Conservation (phyloP, 2,329 filamentous ascomycete genomes). For the Fusarium veterinarium region DNA sequence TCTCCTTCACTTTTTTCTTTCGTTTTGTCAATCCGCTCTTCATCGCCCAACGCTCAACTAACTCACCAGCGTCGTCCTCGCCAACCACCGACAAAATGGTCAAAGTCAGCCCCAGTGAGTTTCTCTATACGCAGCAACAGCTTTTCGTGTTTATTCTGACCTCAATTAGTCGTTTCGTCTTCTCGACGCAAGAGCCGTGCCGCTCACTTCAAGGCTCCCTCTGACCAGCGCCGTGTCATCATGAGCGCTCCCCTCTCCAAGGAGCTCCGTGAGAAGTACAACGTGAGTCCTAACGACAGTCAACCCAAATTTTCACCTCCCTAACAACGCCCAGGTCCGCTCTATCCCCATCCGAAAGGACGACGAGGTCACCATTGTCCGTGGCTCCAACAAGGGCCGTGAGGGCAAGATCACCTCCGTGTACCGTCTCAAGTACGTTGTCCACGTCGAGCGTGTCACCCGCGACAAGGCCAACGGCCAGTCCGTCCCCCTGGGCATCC, state of each 20-base stretch:
- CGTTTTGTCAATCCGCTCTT: conserved; percentile 34
- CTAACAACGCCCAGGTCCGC: conserved; percentile 74
- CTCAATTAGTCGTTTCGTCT: conserved; percentile 68
- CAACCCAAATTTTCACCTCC: background rate
- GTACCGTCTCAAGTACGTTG: conserved; percentile 97
- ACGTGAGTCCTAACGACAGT: conserved; percentile 68
- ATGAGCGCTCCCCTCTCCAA: conserved; percentile 97
- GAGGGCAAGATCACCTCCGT: conserved; percentile 98
- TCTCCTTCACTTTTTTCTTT: conserved; percentile 10
- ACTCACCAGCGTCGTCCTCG: conserved; percentile 41
- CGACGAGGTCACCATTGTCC: conserved; percentile 92
- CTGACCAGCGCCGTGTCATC: conserved; percentile 92
- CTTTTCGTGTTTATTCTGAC: background rate
- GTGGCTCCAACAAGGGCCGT: conserved; percentile 94
- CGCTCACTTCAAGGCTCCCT: conserved; percentile 96
- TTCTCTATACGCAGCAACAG: background rate
- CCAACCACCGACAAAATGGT: conserved; percentile 68
- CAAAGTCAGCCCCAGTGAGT: conserved; percentile 74
- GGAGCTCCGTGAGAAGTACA: conserved; percentile 99
- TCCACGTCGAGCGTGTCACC: conserved; percentile 96
- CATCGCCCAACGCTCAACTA: conserved; percentile 50
- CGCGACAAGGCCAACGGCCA: conserved; percentile 98
- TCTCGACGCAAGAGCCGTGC: conserved; percentile 99
- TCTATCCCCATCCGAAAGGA: conserved; percentile 98
- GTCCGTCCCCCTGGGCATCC: conserved; percentile 92